phyloP scores from a whole-genome alignment of 306 rosid species.

The Gillenia trifoliata region DNA sequence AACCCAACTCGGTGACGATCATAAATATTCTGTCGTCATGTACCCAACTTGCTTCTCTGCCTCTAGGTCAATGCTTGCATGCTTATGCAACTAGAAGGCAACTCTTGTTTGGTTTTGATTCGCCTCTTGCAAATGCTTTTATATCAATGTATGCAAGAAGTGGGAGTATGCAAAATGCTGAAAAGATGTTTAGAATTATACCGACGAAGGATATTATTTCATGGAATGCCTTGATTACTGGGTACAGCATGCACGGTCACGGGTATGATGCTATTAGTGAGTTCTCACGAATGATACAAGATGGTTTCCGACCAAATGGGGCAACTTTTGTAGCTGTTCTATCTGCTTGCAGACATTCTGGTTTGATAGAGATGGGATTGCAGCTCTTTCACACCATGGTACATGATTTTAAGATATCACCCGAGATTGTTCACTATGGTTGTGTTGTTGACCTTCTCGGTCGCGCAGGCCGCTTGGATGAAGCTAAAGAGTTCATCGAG shows the following conservation, averaged over 20 bases:
- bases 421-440: slow-evolving; percentile 44
- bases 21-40: slow-evolving; percentile 35
- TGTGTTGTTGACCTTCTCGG: slow-evolving; percentile 48
- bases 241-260: slow-evolving; percentile 38
- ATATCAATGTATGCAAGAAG: slow-evolving; percentile 42
- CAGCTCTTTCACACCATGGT: slow-evolving; percentile 37
- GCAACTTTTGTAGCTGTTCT: slow-evolving; percentile 35
- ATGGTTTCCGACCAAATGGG: slow-evolving; percentile 33
- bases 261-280: slow-evolving; percentile 36
- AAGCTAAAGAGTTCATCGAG: slow-evolving; percentile 36
- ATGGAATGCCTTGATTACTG: slow-evolving; percentile 46
- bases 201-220: slow-evolving; percentile 32
- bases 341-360: slow-evolving; percentile 53
- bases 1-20: slow-evolving; percentile 37
- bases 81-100: slow-evolving; percentile 29
- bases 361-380: slow-evolving; percentile 33
- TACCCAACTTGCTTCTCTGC: slow-evolving; percentile 35
- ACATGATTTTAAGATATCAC: slow-evolving; percentile 30
- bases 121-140: slow-evolving; percentile 37
- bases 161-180: slow-evolving; percentile 39
- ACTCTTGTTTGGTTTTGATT: slow-evolving; percentile 7
- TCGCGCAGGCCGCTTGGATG: slow-evolving; percentile 36
- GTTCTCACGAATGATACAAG: slow-evolving; percentile 30
- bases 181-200: slow-evolving; percentile 25
- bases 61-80: slow-evolving; percentile 41